Percentiles rank a stretch among this genome's conserved stretches.
These are phyloP conservation scores for Euphorbia peplus DNA, from an alignment of 345 rosid species.

Conservation along the genomic window DNA sequence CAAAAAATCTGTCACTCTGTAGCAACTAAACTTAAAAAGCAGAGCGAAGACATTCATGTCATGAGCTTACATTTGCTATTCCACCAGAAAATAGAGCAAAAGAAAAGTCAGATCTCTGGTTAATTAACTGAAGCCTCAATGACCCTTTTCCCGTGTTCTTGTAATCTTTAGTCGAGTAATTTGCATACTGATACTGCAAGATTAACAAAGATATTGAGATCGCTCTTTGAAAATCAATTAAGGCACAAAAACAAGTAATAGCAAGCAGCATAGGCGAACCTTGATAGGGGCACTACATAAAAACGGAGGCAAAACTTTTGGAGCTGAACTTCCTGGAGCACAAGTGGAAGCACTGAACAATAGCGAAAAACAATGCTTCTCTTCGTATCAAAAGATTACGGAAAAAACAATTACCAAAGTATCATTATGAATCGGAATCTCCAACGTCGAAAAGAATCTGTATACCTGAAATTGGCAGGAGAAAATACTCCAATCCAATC, in stretches of 20 bases:
- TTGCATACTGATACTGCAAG: constrained; percentile 62
- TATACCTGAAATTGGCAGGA: constrained; percentile 65
- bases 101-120: constrained; percentile 74
- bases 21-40: too few species aligned
- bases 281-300: constrained; percentile 70
- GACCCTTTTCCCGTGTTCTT: constrained; percentile 45
- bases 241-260: constrained; percentile 6
- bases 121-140: constrained; percentile 65
- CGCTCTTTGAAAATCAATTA: neutral
- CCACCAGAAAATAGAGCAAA: constrained; percentile 63
- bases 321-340: constrained; percentile 28
- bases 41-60: neutral
- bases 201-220: neutral
- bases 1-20: too few species aligned
- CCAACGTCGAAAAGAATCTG: neutral
- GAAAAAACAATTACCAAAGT: neutral
- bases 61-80: constrained; percentile 44
- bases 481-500: constrained; percentile 86
- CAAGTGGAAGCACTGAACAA: constrained; percentile 56
- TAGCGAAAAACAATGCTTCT: neutral
- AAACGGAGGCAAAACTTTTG: constrained; percentile 41
- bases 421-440: neutral
- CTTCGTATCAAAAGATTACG: neutral
- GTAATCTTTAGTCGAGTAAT: constrained; percentile 50
- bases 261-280: constrained; percentile 32